These are phyloP conservation scores for Paraphoma chrysanthemicola DNA, from an alignment of 2,329 filamentous ascomycete species.

Conservation along the genomic window DNA sequence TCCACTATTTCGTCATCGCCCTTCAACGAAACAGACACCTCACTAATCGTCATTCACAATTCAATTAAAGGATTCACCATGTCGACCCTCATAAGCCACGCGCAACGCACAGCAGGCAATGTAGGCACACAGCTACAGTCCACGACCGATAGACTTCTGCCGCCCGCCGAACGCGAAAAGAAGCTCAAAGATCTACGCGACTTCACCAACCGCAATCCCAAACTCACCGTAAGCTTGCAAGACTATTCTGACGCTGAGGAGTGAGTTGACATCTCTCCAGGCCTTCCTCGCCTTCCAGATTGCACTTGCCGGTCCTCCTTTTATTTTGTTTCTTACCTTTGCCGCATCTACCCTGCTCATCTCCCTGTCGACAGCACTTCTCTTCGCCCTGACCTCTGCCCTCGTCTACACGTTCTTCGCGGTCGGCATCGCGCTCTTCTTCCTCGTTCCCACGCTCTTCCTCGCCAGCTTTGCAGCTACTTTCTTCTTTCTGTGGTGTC, in stretches of 20 bases:
- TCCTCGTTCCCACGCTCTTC: conserved; percentile 74
- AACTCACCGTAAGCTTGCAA: conserved; percentile 67
- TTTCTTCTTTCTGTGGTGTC: conserved; percentile 66
- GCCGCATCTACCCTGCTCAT: conserved; percentile 67
- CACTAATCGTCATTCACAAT: not conserved
- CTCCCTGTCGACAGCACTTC: conserved; percentile 65
- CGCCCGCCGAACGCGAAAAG: conserved; percentile 66
- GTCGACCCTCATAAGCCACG: conserved; percentile 29
- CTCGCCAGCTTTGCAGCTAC: conserved; percentile 68
- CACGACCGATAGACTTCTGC: conserved; percentile 57
- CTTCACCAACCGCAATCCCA: conserved; percentile 70
- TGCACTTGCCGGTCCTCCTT: conserved; percentile 69
- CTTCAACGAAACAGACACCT: too few species aligned
- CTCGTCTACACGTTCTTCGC: conserved; percentile 71
- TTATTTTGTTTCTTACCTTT: conserved; percentile 74
- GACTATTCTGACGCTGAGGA: not conserved
- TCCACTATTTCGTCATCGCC: too few species aligned
- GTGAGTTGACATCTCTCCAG: conserved; percentile 48
- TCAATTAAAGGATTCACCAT: conserved; percentile 10
- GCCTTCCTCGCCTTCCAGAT: conserved; percentile 72
- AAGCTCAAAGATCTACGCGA: conserved; percentile 60
- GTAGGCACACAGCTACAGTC: conserved; percentile 21
- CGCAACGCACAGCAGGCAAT: conserved; percentile 33
- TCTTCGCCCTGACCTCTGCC: conserved; percentile 59
- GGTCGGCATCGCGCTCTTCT: conserved; percentile 68